Conservation (phyloP, 2,329 filamentous ascomycete genomes). For the Penicillium expansum region DNA sequence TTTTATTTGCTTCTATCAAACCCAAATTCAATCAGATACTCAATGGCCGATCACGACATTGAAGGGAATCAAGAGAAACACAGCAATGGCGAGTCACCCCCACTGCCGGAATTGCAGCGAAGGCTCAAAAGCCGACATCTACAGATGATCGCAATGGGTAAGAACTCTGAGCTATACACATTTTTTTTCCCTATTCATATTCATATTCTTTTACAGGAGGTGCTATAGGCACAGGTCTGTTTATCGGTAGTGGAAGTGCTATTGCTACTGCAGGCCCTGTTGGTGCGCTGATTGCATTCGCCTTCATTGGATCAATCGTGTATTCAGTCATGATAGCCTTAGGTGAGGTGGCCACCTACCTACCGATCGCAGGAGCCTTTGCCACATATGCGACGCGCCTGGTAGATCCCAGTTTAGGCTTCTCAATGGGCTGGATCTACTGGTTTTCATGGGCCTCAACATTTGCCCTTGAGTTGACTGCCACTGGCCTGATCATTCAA, state of each 20-base stretch:
- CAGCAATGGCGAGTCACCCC: neutral
- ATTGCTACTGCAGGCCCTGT: conserved; percentile 6
- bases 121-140: conserved; percentile 8
- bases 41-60: neutral
- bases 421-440: conserved; percentile 10
- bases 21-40: neutral
- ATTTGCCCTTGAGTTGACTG: conserved; percentile 8
- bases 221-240: conserved; percentile 6
- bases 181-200: neutral
- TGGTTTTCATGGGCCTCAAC: conserved; percentile 68
- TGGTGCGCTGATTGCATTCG: conserved; percentile 4
- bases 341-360: conserved; percentile 9
- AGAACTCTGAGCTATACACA: neutral
- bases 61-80: conserved; percentile 1
- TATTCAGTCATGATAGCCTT: conserved; percentile 9
- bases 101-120: conserved; percentile 5
- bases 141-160: conserved; percentile 13
- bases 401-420: conserved; percentile 6
- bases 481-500: conserved; percentile 7
- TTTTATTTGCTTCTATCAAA: neutral
- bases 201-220: neutral
- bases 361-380: conserved; percentile 6
- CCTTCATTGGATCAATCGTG: conserved; percentile 6
- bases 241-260: conserved; percentile 6
- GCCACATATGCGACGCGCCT: conserved; percentile 6